Base-by-base conservation (phyloP, 768 basidiomycete species). In the Jaapia argillacea region DNA sequence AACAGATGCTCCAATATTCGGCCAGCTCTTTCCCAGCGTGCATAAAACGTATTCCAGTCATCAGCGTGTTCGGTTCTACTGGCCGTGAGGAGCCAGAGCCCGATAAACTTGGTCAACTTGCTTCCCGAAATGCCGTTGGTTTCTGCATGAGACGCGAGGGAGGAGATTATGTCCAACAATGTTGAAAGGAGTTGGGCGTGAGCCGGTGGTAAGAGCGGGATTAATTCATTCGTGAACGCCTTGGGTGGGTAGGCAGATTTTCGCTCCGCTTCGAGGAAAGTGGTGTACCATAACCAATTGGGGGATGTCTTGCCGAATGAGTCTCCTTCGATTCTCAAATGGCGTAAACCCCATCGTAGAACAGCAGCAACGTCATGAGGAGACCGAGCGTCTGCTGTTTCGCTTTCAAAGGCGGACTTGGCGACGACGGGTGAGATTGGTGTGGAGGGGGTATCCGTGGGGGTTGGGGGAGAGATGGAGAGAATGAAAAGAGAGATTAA, bases 331-430 rank as follows among this genome's bases (percentile, higher is more conserved):
- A 88, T 64, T 23, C 75, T 66, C 36, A 88, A 66, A 55, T 89
- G 86, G 24, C 86, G 78, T 23, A 89, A 59, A 26, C 74, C 83
- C 87, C 87, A 89, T 36, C 87, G 79, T 14, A 89, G 66, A 13
- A 88, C 81, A 21, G 85, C 79, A 13, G 87, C 85, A 38, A 85
- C 69, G 54, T 89, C 87, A 43, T 88, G 80, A 1, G 82, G 75
- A 25, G 79, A 80, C 24, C 76, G 74, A 3, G 79, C 73, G 47
- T 71, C 79, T 40, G 66, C 65, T 38, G 87, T 64, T 60, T 85
- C 83, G 7, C 74, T 70, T 54, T 78, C 72, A 50, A 89, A 86
- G 25, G 71, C 57, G 37, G 10, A 10, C 10, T 10, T 10, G 5
- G 74, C 65, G 12, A n/a, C n/a, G n/a, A 62, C 53, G 25, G 74